These are phyloP conservation scores for Rachicladosporium sp. DNA, from an alignment of 2,329 filamentous ascomycete species.

Conservation along the genomic window DNA sequence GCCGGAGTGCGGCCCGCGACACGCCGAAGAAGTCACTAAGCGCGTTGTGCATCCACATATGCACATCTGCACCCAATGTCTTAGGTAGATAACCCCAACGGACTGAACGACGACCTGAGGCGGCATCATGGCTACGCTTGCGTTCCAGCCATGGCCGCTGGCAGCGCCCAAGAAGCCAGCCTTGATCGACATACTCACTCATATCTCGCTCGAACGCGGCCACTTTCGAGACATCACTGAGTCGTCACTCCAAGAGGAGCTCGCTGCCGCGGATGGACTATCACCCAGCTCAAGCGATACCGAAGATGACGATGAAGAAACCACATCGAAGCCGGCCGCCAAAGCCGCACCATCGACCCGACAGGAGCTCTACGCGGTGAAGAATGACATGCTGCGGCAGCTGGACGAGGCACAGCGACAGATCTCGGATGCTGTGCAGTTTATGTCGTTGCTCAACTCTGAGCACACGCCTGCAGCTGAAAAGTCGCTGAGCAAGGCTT, in stretches of 20 bases:
- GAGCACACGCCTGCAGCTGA: conserved; percentile 60
- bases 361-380: conserved; percentile 28
- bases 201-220: conserved; percentile 66
- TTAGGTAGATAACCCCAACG: no score
- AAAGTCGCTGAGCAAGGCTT: conserved; percentile 54
- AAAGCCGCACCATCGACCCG: conserved; percentile 18
- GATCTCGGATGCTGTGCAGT: conserved; percentile 62
- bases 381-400: conserved; percentile 29
- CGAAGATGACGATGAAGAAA: conserved; percentile 31
- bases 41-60: no score
- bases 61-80: no score
- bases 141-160: conserved; percentile 52
- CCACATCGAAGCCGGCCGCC: conserved; percentile 7
- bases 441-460: conserved; percentile 62
- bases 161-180: conserved; percentile 43
- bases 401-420: conserved; percentile 38
- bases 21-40: no score
- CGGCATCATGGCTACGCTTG: conserved; percentile 30
- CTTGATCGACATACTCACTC: conserved; percentile 63
- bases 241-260: conserved; percentile 56
- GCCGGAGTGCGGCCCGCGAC: no score
- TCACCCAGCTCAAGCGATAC: conserved; percentile 34
- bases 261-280: conserved; percentile 36
- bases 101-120: no score
- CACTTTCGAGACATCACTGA: conserved; percentile 74